Conservation (phyloP, 805 yeast genomes). For the Ogataea haglerorum region DNA sequence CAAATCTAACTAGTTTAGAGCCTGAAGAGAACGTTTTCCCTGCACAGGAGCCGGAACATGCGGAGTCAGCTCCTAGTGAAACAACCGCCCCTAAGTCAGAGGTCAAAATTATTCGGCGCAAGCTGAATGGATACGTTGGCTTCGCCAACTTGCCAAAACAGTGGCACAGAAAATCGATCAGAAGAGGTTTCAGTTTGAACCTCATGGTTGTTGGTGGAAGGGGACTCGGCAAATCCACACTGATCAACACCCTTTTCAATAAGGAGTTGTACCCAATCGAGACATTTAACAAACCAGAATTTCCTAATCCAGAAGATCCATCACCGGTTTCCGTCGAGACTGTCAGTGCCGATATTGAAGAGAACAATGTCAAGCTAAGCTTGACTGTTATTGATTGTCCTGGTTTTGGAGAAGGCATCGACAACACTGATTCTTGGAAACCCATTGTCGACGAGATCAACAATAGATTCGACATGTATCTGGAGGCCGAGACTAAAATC, state of each 20-base stretch:
- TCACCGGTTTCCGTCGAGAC: constrained; percentile 56
- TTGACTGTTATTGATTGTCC: constrained; percentile 86
- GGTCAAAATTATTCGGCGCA: constrained; percentile 70
- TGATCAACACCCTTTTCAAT: constrained; percentile 86
- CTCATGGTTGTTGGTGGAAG: constrained; percentile 87
- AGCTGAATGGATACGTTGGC: constrained; percentile 90
- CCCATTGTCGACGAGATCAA: constrained; percentile 91
- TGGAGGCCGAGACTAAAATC: constrained; percentile 85
- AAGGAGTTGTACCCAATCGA: constrained; percentile 48
- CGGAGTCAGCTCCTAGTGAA: constrained; percentile 5
- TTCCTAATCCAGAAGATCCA: constrained; percentile 43
- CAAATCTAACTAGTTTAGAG: constrained; percentile 6
- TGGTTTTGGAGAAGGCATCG: constrained; percentile 89
- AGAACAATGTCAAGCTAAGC: constrained; percentile 85
- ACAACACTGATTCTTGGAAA: constrained; percentile 77
- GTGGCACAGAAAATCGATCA: constrained; percentile 93
- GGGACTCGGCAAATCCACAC: constrained; percentile 91
- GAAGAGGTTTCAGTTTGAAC: constrained; percentile 86
- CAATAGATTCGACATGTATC: constrained; percentile 77
- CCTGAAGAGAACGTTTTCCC: constrained; percentile 9
- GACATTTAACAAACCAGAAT: constrained; percentile 23
- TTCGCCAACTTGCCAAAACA: constrained; percentile 97
- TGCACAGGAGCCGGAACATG: constrained; percentile 8
- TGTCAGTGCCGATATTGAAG: constrained; percentile 73
- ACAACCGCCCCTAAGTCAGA: constrained; percentile 26